phyloP scores from a whole-genome alignment of 2,329 filamentous ascomycete species.

The Harringtonia aguacate region DNA sequence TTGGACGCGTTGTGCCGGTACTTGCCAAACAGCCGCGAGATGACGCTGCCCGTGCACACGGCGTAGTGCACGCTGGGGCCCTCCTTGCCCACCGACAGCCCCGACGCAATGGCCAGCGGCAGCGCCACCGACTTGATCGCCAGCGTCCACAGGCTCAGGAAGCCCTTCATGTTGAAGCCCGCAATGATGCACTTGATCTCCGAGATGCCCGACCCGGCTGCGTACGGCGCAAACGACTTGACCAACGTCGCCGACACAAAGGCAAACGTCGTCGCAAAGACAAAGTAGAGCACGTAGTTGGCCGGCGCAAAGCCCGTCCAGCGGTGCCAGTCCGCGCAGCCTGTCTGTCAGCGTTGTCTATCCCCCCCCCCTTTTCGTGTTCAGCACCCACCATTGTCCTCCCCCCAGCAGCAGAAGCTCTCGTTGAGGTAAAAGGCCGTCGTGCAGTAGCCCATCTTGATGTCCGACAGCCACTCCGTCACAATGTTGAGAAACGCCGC shows the following conservation, averaged over 20 bases:
- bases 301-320: slow-evolving; percentile 72
- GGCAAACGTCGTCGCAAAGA: slow-evolving; percentile 76
- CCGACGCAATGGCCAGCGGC: slow-evolving; percentile 86
- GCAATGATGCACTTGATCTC: slow-evolving; percentile 99
- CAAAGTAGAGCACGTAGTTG: slow-evolving; percentile 82
- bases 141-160: slow-evolving; percentile 82
- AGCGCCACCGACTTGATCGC: slow-evolving; percentile 89
- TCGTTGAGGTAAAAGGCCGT: slow-evolving; percentile 97
- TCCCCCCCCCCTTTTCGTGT: background rate
- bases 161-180: slow-evolving; percentile 98
- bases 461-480: slow-evolving; percentile 92
- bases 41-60: slow-evolving; percentile 93
- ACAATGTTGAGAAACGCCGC: slow-evolving; percentile 90
- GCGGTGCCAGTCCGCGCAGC: slow-evolving; percentile 77
- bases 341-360: slow-evolving; percentile 26
- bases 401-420: slow-evolving; percentile 95
- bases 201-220: slow-evolving; percentile 90
- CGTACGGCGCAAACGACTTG: slow-evolving; percentile 87
- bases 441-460: slow-evolving; percentile 91
- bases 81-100: slow-evolving; percentile 91
- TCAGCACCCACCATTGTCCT: slow-evolving; percentile 56
- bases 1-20: slow-evolving; percentile 88
- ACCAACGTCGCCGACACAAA: slow-evolving; percentile 75
- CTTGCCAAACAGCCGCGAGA: slow-evolving; percentile 85
- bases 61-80: slow-evolving; percentile 98